Evolutionary conservation across 78 protist genomes (phyloP), one percentile per base, ranked within the genome.

Genomic region (Bodo saltans): DNA sequence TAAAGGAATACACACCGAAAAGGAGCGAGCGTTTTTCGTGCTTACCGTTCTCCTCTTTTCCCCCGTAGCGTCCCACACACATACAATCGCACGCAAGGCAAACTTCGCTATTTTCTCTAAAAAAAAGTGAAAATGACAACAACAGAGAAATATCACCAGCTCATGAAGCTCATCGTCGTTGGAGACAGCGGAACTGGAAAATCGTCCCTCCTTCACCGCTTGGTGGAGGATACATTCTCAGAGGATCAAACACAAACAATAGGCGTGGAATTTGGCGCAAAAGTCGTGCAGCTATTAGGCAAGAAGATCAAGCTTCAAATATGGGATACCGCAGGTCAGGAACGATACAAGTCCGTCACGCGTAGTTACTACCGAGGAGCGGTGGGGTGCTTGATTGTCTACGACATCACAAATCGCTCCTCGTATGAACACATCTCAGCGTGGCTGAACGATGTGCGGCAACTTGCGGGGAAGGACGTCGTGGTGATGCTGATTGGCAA

Each of bases 401-500:
- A 95, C 53, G 97, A 93, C 71, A 91, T 97, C 28, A 85, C 99
- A 12, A 92, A 89, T 53, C 89, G 92, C 37, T n/a, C 41, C 17
- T 82, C 98, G 21, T 98, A 86, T 76, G 99, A 96, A 68, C 91
- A 95, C 78, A 92, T 93, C 12, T 89, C 89, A 41, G 73, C 93
- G 21, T 96, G 99, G 99, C 85, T 94, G 38, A 84, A 88, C 30
- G 95, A 94, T 71, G 72, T 92, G 28, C 73, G 91, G 12, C 85
- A 91, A 29, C 95, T 94, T 35, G 97, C 98, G 0, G 98, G 90
- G 84, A 76, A 83, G 25, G 87, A 95, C 67, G 87, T 93, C 27
- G 95, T 88, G 30, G 89, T 97, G 39, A 93, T 96, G 96, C 91
- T 98, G 21, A 95, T 97, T n/a, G 99, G 99, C 28, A 98, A 98